These are phyloP conservation scores for Podospora australis DNA, from an alignment of 495 filamentous ascomycete species.

Conservation along the genomic window DNA sequence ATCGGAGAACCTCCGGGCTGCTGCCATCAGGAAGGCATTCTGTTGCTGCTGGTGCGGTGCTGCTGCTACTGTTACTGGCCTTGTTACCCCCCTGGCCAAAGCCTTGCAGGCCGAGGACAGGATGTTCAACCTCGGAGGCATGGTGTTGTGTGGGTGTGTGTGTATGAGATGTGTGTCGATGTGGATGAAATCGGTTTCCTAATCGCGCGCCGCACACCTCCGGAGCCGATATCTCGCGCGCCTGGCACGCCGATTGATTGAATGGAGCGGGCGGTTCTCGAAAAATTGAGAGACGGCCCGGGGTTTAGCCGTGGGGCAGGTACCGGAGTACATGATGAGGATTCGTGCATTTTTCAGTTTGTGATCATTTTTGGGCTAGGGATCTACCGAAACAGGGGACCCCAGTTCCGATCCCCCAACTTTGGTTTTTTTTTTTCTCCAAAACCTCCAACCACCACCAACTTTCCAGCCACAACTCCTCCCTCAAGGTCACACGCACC, in stretches of 20 bases:
- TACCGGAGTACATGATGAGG: not conserved
- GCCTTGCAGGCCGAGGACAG: conserved; percentile 35
- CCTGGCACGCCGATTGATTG: too few relatives aligned
- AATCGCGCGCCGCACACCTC: too few relatives aligned
- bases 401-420: not conserved
- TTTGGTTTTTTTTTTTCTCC: not conserved
- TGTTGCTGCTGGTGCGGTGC: conserved; percentile 64
- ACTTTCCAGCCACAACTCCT: conserved; percentile 4
- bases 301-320: conserved; percentile 8
- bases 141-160: conserved; percentile 22
- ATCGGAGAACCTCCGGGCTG: conserved; percentile 18
- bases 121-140: conserved; percentile 47
- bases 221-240: too few relatives aligned
- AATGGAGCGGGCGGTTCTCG: not conserved
- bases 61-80: conserved; percentile 30
- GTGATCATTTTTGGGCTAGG: too few relatives aligned
- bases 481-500: too few relatives aligned
- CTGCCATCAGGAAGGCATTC: conserved; percentile 44
- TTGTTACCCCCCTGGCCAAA: conserved; percentile 38
- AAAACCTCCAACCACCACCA: not conserved
- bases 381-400: too few relatives aligned
- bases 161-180: not conserved
- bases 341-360: not conserved
- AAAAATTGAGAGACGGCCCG: conserved; percentile 9
- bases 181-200: conserved; percentile 3